A percentile compares a stretch with the other conserved stretches of the same genome.
Conservation (phyloP, 768 basidiomycete species). For the Tricholoma terreum region DNA sequence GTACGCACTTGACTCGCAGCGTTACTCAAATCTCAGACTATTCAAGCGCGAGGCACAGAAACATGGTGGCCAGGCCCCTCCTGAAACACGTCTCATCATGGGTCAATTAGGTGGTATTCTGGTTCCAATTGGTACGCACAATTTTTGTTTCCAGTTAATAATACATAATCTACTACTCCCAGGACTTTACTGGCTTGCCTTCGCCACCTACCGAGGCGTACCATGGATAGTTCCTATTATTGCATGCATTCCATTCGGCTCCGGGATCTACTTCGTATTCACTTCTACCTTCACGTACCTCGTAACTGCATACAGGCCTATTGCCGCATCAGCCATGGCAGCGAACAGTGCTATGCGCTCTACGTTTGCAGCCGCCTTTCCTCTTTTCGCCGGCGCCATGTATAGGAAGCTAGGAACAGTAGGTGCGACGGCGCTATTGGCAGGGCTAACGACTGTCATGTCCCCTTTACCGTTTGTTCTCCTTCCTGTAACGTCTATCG, state of each 20-base stretch:
- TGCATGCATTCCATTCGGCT: conserved; percentile 62
- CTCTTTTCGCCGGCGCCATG: conserved; percentile 62
- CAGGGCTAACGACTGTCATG: conserved; percentile 59
- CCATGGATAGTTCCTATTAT: conserved; percentile 70
- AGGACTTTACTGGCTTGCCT: conserved; percentile 65
- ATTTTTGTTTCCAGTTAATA: conserved; percentile 41
- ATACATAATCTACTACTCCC: conserved; percentile 20
- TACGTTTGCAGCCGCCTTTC: conserved; percentile 60
- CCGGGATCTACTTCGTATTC: conserved; percentile 65
- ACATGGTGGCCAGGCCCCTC: conserved; percentile 49
- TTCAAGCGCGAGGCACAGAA: conserved; percentile 34
- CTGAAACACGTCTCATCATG: conserved; percentile 64
- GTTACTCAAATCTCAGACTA: conserved; percentile 25
- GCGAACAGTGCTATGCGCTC: conserved; percentile 63
- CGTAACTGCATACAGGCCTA: conserved; percentile 64
- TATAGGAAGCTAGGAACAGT: conserved; percentile 68
- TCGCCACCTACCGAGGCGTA: conserved; percentile 43
- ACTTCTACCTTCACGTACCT: conserved; percentile 70
- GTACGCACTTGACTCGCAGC: too few species aligned
- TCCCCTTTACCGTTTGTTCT: conserved; percentile 56
- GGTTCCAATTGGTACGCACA: conserved; percentile 51
- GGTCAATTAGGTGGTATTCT: conserved; percentile 67
- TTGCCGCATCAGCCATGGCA: conserved; percentile 66
- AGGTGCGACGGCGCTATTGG: conserved; percentile 70
- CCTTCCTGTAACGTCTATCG: neutral